Conservation (phyloP, 306 rosid genomes). For the Carpinus fangiana region DNA sequence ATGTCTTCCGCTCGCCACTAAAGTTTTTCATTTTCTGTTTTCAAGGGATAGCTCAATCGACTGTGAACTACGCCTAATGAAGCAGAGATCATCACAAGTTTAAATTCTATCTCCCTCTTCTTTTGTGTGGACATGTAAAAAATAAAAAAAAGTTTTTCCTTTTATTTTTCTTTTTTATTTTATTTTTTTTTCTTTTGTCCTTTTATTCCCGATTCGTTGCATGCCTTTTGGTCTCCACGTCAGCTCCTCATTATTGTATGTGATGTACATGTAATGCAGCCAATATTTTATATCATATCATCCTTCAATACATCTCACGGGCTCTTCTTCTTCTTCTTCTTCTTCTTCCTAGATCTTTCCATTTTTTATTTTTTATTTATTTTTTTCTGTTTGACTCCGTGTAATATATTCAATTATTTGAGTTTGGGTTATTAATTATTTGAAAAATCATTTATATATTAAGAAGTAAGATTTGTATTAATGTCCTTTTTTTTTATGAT, state of each 20-base stretch:
- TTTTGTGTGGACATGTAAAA: no score
- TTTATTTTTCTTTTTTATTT: no score
- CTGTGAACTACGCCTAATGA: no score
- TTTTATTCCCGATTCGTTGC: conserved; percentile 41
- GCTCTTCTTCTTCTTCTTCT: not conserved
- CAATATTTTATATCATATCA: conserved; percentile 1
- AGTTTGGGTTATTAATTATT: not conserved
- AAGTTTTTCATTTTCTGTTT: no score
- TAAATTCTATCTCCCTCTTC: no score
- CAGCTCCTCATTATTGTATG: conserved; percentile 25
- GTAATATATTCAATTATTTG: not conserved
- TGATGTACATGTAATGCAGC: conserved; percentile 14
- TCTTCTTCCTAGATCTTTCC: not conserved
- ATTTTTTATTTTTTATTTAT: no score
- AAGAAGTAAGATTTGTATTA: not conserved
- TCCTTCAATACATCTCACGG: not conserved
- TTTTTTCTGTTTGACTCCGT: not conserved
- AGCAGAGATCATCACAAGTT: no score
- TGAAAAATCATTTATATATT: not conserved
- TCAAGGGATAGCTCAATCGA: no score
- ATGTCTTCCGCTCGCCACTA: not conserved
- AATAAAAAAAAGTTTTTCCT: no score
- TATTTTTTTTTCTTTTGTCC: conserved; percentile 26
- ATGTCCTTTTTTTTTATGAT: not conserved
- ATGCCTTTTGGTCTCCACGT: conserved; percentile 34